Evolutionary conservation across 768 basidiomycete genomes (phyloP), one percentile per base, ranked within the genome.

Genomic region (Amanita brunnescens): DNA sequence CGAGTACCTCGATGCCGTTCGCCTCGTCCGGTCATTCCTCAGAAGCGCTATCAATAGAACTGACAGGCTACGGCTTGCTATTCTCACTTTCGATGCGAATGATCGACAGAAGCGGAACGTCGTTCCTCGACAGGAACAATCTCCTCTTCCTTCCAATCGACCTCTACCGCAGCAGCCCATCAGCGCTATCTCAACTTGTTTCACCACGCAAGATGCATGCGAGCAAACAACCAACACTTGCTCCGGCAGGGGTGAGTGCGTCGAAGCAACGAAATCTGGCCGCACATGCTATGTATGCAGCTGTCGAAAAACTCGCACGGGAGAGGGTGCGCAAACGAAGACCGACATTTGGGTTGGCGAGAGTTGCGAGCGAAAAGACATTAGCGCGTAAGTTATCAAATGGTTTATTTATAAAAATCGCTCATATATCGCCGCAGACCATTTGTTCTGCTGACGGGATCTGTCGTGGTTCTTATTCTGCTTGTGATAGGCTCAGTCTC

Each of bases 311-410:
- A 73, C 75, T 6, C 69, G 65, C 23, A 83, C 79, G 8, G 75
- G 74, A 42, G 68, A 75, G 50, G 73, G 73, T 8, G 64, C 70
- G 21, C 75, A 80, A n/a, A 63, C 69, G 24, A 74, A 80, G 62
- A 79, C 74, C 3, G 76, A 82, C 55, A 67, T 64, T 29, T 92
- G 90, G 89, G 88, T 76, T 1, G 90, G 90, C 4, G 74, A 77
- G 47, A 77, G 72, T 55, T 92, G 90, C 57, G 81, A 91, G 70
- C 76, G 81, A 56, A 81, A 80, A 66, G 90, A 92, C 60, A 68
- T 91, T 43, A 90, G 86, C 72, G 80, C 79, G 89, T 89, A 60
- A 54, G 86, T 30, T 12, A 13, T 20, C 45, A 38, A 26, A 37
- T 9, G 30, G 6, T 20, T 26, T n/a, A 14, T 16, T 38, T 20